Conservation (phyloP, 2,329 filamentous ascomycete species). For the Phaeosphaeria sp. region DNA sequence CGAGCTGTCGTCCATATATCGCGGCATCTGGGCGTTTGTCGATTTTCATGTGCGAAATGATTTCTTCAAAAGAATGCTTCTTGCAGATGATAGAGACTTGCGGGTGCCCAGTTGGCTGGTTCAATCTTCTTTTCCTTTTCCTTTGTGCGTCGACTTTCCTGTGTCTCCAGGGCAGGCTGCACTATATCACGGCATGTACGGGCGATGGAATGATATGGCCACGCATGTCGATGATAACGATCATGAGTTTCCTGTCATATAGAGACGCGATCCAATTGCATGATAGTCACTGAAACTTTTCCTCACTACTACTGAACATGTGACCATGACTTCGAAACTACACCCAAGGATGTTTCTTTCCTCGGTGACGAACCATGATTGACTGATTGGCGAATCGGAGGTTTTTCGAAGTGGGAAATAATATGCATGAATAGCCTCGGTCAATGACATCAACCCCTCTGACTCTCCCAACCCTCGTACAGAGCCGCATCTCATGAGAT, state of each 20-base stretch:
- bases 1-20: constrained; percentile 41
- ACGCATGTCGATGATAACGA: constrained; percentile 45
- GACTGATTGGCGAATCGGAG: background rate
- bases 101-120: constrained; percentile 38
- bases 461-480: constrained; percentile 9
- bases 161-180: constrained; percentile 40
- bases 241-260: constrained; percentile 49
- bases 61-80: constrained; percentile 46
- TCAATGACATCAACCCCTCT: constrained; percentile 31
- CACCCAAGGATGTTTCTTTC: too few relatives aligned
- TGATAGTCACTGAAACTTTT: constrained; percentile 28
- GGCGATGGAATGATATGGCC: constrained; percentile 41
- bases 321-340: too few relatives aligned
- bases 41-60: constrained; percentile 48
- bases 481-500: constrained; percentile 23
- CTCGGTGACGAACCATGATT: background rate
- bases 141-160: constrained; percentile 35
- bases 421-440: constrained; percentile 31
- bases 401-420: background rate
- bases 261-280: constrained; percentile 48
- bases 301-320: background rate
- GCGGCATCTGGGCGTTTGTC: constrained; percentile 52
- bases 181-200: constrained; percentile 44
- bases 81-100: constrained; percentile 45
- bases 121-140: constrained; percentile 44